Percentiles rank a stretch among this genome's conserved stretches.
These are phyloP conservation scores for Telfairia occidentalis DNA, from an alignment of 331 rosid species.

Conservation along the genomic window DNA sequence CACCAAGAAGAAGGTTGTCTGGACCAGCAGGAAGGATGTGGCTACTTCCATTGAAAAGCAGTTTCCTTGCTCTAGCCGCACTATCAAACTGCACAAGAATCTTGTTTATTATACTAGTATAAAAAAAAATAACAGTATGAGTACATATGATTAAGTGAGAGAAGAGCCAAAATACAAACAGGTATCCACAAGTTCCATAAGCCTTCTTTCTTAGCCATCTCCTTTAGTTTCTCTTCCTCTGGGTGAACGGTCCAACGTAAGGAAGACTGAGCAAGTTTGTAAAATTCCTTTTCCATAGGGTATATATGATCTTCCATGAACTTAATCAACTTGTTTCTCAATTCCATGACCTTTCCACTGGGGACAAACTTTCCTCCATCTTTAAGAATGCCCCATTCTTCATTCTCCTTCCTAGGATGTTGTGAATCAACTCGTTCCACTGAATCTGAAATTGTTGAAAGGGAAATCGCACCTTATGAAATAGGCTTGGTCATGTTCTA, in stretches of 20 bases:
- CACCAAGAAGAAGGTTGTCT: constrained; percentile 57
- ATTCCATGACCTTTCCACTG: constrained; percentile 33
- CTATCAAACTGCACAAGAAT: constrained; percentile 64
- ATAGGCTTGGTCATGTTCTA: constrained; percentile 4
- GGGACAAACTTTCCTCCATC: constrained; percentile 63
- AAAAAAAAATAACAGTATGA: constrained; percentile 3
- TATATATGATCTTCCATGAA: constrained; percentile 85
- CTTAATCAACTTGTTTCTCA: constrained; percentile 53
- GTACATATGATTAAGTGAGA: constrained; percentile 12
- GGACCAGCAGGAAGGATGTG: constrained; percentile 24
- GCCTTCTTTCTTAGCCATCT: constrained; percentile 85
- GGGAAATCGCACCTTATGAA: constrained; percentile 21
- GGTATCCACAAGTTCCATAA: constrained; percentile 93
- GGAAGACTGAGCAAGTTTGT: constrained; percentile 60
- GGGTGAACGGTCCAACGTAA: constrained; percentile 95
- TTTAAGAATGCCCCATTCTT: constrained; percentile 25
- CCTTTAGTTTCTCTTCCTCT: constrained; percentile 81
- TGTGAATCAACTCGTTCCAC: constrained; percentile 21
- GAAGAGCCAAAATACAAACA: constrained; percentile 35
- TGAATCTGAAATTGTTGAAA: constrained; percentile 23
- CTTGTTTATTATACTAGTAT: neutral
- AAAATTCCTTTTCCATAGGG: constrained; percentile 78
- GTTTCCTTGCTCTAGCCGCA: constrained; percentile 71
- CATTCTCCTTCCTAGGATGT: constrained; percentile 30
- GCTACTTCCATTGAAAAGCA: constrained; percentile 45